Evolutionary conservation across 345 rosid species (phyloP).

Genomic region (Citrus trifoliata): DNA sequence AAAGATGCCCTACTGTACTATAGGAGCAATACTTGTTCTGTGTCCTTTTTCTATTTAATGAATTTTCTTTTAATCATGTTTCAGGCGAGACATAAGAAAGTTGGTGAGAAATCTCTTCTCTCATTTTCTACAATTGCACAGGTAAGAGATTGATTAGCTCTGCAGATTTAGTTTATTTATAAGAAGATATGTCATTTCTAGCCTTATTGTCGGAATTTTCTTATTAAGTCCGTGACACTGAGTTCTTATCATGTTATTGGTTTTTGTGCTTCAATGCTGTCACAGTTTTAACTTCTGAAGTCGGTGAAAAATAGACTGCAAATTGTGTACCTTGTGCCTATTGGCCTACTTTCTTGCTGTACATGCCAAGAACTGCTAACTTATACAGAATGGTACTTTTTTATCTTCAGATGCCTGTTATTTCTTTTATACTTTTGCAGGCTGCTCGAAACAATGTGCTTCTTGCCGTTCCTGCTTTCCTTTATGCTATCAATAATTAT

Average conservation of each 20-base stretch:
- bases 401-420: not conserved
- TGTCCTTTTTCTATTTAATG: not conserved
- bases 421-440: conserved; percentile 25
- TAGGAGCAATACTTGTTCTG: not conserved
- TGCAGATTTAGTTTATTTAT: not conserved
- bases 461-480: conserved; percentile 70
- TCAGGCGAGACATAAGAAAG: conserved; percentile 47
- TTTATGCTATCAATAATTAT: conserved; percentile 69
- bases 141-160: conserved; percentile 25
- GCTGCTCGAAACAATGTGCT: conserved; percentile 61
- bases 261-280: not conserved
- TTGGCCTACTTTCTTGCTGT: not conserved
- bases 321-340: not conserved
- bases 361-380: not conserved
- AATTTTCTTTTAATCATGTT: conserved; percentile 5
- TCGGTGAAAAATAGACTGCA: not conserved
- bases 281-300: not conserved
- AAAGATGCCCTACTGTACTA: not conserved
- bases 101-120: conserved; percentile 61
- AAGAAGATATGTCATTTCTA: not conserved
- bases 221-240: not conserved
- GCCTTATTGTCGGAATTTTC: not conserved
- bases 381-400: not conserved
- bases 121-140: conserved; percentile 52
- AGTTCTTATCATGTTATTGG: not conserved